A percentile compares a stretch with the other conserved stretches of the same genome.
Evolutionary conservation across 805 yeast genomes (phyloP).

Genomic region (Yamadazyma sp.): DNA sequence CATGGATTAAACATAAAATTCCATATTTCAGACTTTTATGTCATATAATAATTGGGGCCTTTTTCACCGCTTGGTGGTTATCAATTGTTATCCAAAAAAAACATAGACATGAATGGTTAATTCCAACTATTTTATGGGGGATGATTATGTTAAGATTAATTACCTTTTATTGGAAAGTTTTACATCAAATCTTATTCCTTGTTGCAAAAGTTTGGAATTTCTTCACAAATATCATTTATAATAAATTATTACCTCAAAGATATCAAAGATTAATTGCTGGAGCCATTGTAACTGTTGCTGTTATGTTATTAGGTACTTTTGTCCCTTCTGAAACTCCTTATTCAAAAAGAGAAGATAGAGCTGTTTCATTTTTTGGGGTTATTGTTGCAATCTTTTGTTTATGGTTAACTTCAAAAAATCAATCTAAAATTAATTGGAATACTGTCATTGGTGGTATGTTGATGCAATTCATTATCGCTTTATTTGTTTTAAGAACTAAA

Average conservation of each 20-base stretch:
- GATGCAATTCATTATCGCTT: slow-evolving; percentile 57
- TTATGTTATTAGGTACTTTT: slow-evolving; percentile 53
- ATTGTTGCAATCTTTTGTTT: slow-evolving; percentile 45
- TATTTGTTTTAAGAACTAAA: slow-evolving; percentile 58
- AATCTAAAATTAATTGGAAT: slow-evolving; percentile 50
- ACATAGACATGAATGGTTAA: slow-evolving; percentile 52
- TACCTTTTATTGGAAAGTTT: slow-evolving; percentile 43
- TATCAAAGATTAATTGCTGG: slow-evolving; percentile 42
- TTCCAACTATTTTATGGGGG: slow-evolving; percentile 54
- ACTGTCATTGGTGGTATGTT: slow-evolving; percentile 59
- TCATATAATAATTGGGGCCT: slow-evolving; percentile 26
- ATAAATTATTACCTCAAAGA: slow-evolving; percentile 38
- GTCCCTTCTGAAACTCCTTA: slow-evolving; percentile 45
- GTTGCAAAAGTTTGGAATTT: slow-evolving; percentile 27
- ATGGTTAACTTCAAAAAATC: slow-evolving; percentile 44
- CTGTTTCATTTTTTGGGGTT: slow-evolving; percentile 55
- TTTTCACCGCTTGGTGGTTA: slow-evolving; percentile 58
- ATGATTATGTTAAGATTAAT: slow-evolving; percentile 49
- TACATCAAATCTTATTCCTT: slow-evolving; percentile 18
- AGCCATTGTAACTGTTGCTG: slow-evolving; percentile 42
- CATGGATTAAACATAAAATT: slow-evolving; percentile 7
- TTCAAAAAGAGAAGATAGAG: slow-evolving; percentile 50
- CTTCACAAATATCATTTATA: slow-evolving; percentile 31
- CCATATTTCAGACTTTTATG: slow-evolving; percentile 10
- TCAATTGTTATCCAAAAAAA: slow-evolving; percentile 49